Base-by-base conservation (phyloP, 176 grass and related monocot genomes). In the Eragrostis curvula region DNA sequence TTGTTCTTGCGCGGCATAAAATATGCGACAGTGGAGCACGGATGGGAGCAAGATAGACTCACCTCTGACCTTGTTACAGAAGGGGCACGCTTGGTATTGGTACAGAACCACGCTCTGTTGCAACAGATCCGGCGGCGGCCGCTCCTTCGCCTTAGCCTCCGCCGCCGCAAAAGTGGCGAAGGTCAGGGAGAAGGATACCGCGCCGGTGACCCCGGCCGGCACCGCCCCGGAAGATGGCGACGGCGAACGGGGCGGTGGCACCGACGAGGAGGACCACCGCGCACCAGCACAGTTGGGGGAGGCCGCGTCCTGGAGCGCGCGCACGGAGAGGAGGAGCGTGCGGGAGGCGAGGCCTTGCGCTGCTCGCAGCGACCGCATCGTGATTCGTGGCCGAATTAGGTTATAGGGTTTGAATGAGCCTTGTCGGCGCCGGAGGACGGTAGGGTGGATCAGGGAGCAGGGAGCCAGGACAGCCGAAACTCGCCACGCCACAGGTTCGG, bases 51-150 rank as follows among this genome's bases (percentile, higher is more conserved):
- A 27, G 45, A 25, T 16, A 15, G 45, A n/a, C 77, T 81, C 65
- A 97, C 92, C 95, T 97, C 93, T 89, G 75, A 97, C 95, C 88
- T 97, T 97, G 78, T 97, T 97, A 79, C 95, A 97, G 87, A 97
- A 97, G 65, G 95, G 95, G 83, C 95, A 97, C 1, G 90, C 95
- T 84, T 97, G 87, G 73, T 97, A 97, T 78, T 97, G 95, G 82
- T 97, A 97, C n/a, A 97, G 80, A 52, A 97, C 90, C 45, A 94
- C 90, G 53, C 86, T 88, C 70, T 89, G 91, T 41, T 90, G 92
- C 32, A 97, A 28, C 29, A 89, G 86, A 83, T 94, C 86, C 15
- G 52, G 16, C 28, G 83, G 73, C 24, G 79, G 90, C 39, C 59
- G 81, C 81, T 94, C 95, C 86, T 97, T 97, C 16, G 95, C 95